A percentile compares a stretch with the other conserved stretches of the same genome.
Conservation (phyloP, 805 yeast genomes). For the Cyberlindnera saturnus region DNA sequence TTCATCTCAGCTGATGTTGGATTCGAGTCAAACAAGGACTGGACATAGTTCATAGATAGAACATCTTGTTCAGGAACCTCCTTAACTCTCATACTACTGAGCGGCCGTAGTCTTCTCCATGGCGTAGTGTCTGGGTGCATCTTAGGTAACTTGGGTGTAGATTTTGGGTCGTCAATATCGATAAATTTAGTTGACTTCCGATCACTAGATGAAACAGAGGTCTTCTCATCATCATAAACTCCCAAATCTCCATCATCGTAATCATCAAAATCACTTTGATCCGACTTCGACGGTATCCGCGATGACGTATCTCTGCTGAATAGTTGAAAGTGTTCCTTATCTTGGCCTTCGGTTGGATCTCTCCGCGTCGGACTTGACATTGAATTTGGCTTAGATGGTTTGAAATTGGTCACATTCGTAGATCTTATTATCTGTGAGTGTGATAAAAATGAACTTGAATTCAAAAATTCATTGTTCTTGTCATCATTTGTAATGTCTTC, state of each 20-base stretch:
- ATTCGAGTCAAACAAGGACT: slow-evolving; percentile 17
- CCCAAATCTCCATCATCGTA: slow-evolving; percentile 1
- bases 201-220: neutral
- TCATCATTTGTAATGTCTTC: slow-evolving; percentile 7
- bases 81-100: slow-evolving; percentile 13
- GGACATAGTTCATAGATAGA: slow-evolving; percentile 16
- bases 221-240: slow-evolving; percentile 1
- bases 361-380: slow-evolving; percentile 19
- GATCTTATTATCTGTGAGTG: slow-evolving; percentile 22
- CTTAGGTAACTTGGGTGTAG: slow-evolving; percentile 26
- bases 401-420: slow-evolving; percentile 15
- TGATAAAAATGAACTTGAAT: slow-evolving; percentile 23
- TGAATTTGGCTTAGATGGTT: slow-evolving; percentile 3
- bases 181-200: slow-evolving; percentile 14
- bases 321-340: neutral
- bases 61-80: slow-evolving; percentile 4
- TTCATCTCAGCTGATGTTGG: neutral
- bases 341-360: slow-evolving; percentile 1
- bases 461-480: slow-evolving; percentile 17
- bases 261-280: neutral
- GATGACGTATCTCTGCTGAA: neutral
- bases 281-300: neutral
- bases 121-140: slow-evolving; percentile 31
- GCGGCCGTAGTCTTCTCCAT: slow-evolving; percentile 27
- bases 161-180: slow-evolving; percentile 23